Conservation (phyloP, 352 stramenopile species). For the Phytophthora fragariae region DNA sequence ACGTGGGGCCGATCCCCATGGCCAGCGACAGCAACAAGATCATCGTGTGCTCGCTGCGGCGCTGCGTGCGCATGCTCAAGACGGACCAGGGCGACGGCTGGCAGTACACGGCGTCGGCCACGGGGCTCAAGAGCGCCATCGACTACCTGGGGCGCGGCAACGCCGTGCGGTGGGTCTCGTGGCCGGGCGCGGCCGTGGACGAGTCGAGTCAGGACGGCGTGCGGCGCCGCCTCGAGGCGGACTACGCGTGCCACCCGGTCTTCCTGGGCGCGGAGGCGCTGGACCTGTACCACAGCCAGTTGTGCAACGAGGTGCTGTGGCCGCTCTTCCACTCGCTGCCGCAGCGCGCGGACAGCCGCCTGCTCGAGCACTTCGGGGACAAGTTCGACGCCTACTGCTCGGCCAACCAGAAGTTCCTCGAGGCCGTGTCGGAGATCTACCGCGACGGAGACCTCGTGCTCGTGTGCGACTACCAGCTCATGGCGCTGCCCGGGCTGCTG, state of each 20-base stretch:
- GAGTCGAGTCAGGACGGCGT: conserved; percentile 83
- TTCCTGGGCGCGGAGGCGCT: conserved; percentile 83
- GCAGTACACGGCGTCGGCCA: conserved; percentile 73
- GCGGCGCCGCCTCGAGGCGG: conserved; percentile 74
- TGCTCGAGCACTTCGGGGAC: conserved; percentile 86
- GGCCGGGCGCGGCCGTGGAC: conserved; percentile 83
- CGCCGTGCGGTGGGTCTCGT: conserved; percentile 92
- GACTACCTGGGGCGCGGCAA: conserved; percentile 80
- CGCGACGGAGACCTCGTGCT: conserved; percentile 88
- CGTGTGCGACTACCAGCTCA: conserved; percentile 92
- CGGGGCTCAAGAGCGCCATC: conserved; percentile 78
- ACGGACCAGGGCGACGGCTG: conserved; percentile 75
- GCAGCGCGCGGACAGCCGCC: conserved; percentile 69
- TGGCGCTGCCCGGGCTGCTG: conserved; percentile 82
- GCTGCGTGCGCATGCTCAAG: conserved; percentile 82
- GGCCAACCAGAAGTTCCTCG: conserved; percentile 89
- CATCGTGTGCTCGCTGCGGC: conserved; percentile 73
- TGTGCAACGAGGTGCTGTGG: conserved; percentile 92
- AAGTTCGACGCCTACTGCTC: conserved; percentile 90
- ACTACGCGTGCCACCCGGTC: conserved; percentile 87
- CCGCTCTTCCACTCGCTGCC: conserved; percentile 92
- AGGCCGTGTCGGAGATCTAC: conserved; percentile 83
- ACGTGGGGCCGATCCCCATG: conserved; percentile 75
- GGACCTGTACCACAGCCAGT: conserved; percentile 90
- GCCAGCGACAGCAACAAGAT: conserved; percentile 84